Conservation (phyloP, 2,329 filamentous ascomycete species). For the Fusarium sp. region DNA sequence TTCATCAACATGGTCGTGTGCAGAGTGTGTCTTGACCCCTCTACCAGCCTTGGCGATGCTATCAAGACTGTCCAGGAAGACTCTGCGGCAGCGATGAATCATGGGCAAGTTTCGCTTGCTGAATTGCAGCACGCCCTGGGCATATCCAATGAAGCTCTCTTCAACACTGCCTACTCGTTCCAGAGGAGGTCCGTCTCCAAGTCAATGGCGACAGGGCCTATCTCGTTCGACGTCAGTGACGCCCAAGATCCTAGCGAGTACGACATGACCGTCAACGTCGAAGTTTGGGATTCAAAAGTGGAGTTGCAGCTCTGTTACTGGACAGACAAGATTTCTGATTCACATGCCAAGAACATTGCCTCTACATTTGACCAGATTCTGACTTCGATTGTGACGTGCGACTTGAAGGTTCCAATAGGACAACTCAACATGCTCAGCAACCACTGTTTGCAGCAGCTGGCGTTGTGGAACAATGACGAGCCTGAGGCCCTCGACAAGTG, state of each 20-base stretch:
- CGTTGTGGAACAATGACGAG: constrained; percentile 42
- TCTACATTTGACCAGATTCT: constrained; percentile 33
- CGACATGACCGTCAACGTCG: constrained; percentile 36
- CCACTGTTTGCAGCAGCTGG: constrained; percentile 23
- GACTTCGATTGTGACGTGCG: constrained; percentile 1
- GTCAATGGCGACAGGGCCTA: constrained; percentile 8
- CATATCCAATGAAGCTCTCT: constrained; percentile 19
- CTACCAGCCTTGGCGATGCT: not conserved
- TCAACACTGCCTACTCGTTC: constrained; percentile 41
- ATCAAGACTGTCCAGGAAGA: constrained; percentile 6
- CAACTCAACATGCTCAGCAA: constrained; percentile 37
- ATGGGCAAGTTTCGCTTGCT: constrained; percentile 24
- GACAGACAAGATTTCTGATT: constrained; percentile 34
- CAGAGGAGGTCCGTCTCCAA: constrained; percentile 32
- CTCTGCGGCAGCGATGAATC: constrained; percentile 6
- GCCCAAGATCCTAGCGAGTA: constrained; percentile 38
- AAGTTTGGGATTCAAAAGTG: constrained; percentile 34
- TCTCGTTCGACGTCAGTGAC: constrained; percentile 29
- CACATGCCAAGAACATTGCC: constrained; percentile 35
- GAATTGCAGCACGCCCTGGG: constrained; percentile 6
- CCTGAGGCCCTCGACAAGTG: constrained; percentile 38
- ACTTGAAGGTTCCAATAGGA: not conserved
- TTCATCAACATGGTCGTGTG: constrained; percentile 36
- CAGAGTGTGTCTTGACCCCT: not conserved
- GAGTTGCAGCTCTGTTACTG: constrained; percentile 41